phyloP scores from a whole-genome alignment of 208 protist genomes.

The Cochliopodium minus region DNA sequence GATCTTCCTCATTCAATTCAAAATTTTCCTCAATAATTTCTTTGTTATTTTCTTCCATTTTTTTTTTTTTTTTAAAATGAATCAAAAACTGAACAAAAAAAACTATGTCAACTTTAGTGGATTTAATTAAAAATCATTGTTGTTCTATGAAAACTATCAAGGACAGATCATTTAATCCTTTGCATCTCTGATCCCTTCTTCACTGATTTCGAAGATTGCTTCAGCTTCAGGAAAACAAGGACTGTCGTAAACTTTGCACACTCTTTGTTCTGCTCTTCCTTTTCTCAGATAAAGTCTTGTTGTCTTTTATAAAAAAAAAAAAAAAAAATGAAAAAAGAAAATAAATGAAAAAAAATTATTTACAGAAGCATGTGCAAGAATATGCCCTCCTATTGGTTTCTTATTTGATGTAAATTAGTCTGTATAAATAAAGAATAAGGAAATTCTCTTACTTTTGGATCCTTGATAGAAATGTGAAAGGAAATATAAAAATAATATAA shows the following conservation, averaged over 20 bases:
- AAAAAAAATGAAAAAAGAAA: no score
- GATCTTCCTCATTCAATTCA: no score
- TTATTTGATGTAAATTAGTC: no score
- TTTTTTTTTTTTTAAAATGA: no score
- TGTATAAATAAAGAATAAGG: no score
- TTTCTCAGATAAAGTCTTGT: conserved; percentile 78
- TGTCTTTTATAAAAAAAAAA: no score
- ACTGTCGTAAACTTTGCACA: conserved; percentile 94
- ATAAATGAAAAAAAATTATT: no score
- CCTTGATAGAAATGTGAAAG: conserved; percentile 1
- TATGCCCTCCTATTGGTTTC: conserved; percentile 77
- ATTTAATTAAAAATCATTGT: no score
- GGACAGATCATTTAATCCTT: conserved; percentile 37
- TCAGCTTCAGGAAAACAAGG: conserved; percentile 86
- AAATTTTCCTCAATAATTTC: no score
- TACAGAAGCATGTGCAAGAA: conserved; percentile 94
- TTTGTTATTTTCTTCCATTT: no score
- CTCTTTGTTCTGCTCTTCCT: conserved; percentile 79
- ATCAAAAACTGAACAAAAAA: no score
- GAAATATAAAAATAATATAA: neutral
- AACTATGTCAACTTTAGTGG: no score
- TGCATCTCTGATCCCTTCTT: conserved; percentile 80
- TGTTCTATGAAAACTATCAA: neutral
- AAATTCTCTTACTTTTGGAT: conserved; percentile 11
- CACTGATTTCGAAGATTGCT: conserved; percentile 75